These are phyloP conservation scores for Penicillium brasilianum DNA, from an alignment of 2,329 filamentous ascomycete species.

Conservation along the genomic window DNA sequence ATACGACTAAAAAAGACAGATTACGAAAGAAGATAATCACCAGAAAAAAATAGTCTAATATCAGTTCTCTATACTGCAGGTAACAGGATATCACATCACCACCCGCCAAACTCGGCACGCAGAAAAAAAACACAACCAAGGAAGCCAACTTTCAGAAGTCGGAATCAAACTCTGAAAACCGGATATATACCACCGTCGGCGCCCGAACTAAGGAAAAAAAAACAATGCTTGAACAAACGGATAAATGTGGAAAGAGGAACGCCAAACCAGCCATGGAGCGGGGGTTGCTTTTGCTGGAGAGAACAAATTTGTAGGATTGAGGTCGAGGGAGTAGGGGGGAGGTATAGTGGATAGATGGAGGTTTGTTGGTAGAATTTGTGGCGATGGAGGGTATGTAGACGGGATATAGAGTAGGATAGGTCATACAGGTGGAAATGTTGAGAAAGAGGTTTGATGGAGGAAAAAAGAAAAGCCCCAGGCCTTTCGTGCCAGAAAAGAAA, in stretches of 20 bases:
- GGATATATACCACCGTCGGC: neutral
- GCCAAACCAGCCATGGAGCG: neutral
- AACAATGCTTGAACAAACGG: neutral
- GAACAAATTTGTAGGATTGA: neutral
- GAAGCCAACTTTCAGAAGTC: neutral
- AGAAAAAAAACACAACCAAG: neutral
- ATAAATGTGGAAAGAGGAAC: neutral
- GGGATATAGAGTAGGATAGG: neutral
- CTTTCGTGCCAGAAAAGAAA: constrained; percentile 21
- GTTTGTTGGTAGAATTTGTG: neutral
- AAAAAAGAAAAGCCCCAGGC: constrained; percentile 30
- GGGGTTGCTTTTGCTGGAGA: neutral
- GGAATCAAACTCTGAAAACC: neutral
- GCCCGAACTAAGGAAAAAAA: neutral
- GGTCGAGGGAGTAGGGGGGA: neutral
- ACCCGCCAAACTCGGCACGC: neutral
- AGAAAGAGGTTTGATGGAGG: constrained; percentile 9
- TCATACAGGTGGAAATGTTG: constrained; percentile 3
- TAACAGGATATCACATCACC: constrained; percentile 20
- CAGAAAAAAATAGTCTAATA: neutral
- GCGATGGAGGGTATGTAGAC: neutral
- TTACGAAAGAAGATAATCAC: too few relatives aligned
- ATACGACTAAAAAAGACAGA: too few relatives aligned
- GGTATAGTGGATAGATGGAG: neutral
- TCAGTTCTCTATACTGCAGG: constrained; percentile 10